Conservation (phyloP, 306 rosid species). For the Rubus idaeus region DNA sequence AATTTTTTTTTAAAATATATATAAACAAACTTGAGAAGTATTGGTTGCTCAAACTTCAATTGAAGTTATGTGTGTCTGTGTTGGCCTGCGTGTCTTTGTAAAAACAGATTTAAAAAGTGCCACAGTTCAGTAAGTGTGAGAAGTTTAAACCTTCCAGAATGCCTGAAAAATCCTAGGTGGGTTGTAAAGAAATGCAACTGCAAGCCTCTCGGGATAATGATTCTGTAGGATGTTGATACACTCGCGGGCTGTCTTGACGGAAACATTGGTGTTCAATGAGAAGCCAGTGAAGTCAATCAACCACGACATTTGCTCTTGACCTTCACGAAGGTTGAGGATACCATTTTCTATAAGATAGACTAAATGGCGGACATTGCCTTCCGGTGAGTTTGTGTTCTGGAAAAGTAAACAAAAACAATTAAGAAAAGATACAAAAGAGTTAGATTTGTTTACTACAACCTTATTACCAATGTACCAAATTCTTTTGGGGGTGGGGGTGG, state of each 20-base stretch:
- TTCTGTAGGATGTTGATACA: slow-evolving; percentile 71
- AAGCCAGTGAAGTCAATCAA: slow-evolving; percentile 83
- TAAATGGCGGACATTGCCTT: slow-evolving; percentile 59
- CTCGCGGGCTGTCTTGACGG: slow-evolving; percentile 72
- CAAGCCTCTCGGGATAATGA: slow-evolving; percentile 97
- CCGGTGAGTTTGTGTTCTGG: slow-evolving; percentile 70
- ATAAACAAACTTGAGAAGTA: neutral
- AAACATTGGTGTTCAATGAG: slow-evolving; percentile 46
- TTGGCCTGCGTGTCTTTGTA: neutral
- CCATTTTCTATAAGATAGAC: slow-evolving; percentile 88
- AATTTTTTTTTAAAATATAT: neutral
- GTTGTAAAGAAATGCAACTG: slow-evolving; percentile 59
- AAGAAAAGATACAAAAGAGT: neutral
- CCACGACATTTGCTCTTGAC: slow-evolving; percentile 94
- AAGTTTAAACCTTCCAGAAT: slow-evolving; percentile 69
- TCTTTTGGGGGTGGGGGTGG: neutral
- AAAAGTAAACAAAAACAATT: neutral
- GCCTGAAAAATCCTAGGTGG: slow-evolving; percentile 94
- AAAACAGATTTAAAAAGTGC: neutral
- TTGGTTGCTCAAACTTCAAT: neutral
- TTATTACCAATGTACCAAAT: neutral
- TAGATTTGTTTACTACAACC: neutral
- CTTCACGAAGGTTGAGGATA: slow-evolving; percentile 72
- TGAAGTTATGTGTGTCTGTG: neutral
- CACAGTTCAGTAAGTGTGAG: slow-evolving; percentile 1